Conservation (phyloP, 2,329 filamentous ascomycete species). For the Trichophyton schoenleinii region DNA sequence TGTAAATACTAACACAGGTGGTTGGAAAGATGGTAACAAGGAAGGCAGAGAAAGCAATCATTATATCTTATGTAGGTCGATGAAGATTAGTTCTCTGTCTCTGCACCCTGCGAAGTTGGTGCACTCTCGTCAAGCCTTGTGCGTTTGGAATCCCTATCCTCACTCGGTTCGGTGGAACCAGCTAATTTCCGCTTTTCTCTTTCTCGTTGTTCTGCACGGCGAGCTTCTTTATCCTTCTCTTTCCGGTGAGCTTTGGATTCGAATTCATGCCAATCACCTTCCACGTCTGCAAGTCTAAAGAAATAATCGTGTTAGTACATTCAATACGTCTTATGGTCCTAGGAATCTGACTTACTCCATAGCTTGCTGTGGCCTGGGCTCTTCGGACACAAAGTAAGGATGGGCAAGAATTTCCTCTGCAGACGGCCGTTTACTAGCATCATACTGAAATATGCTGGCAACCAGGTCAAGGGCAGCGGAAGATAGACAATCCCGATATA, state of each 20-base stretch:
- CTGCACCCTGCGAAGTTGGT: constrained; percentile 6
- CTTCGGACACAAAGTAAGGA: constrained; percentile 74
- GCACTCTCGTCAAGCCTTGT: constrained; percentile 20
- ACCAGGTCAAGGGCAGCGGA: constrained; percentile 74
- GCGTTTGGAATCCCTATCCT: constrained; percentile 32
- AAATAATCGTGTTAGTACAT: constrained; percentile 16
- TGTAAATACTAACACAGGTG: background rate
- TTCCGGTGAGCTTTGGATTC: constrained; percentile 90
- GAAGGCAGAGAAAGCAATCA: background rate
- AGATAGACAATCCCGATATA: constrained; percentile 65
- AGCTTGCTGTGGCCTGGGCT: constrained; percentile 63
- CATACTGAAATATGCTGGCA: constrained; percentile 73
- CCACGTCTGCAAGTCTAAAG: constrained; percentile 57
- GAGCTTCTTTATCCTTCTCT: constrained; percentile 57
- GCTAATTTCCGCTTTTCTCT: constrained; percentile 39
- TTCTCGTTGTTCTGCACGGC: constrained; percentile 36
- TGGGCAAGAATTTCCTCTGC: constrained; percentile 77
- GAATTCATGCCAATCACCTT: constrained; percentile 97
- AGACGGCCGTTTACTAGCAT: constrained; percentile 69
- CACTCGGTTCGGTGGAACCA: constrained; percentile 18
- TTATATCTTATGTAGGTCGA: background rate
- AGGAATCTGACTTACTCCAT: constrained; percentile 56
- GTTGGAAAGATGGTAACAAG: background rate
- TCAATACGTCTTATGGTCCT: constrained; percentile 3
- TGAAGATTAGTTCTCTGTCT: background rate